phyloP scores from a whole-genome alignment of 1,284 basidiomycete species.

The Fistulina hepatica region DNA sequence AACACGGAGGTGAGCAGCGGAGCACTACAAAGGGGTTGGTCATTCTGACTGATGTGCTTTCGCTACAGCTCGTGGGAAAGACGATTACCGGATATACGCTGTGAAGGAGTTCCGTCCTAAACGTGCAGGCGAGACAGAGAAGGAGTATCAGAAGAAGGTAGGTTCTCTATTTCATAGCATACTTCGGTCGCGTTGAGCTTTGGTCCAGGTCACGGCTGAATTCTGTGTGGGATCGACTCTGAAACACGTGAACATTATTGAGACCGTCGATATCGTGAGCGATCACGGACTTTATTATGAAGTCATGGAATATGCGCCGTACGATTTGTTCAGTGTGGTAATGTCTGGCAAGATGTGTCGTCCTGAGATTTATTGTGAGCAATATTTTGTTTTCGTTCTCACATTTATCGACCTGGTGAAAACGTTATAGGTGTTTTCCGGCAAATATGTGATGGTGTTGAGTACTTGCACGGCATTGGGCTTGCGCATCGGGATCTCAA shows the following conservation, averaged over 20 bases:
- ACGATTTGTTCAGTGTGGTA: conserved; percentile 97
- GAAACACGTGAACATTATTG: conserved; percentile 95
- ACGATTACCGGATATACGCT: conserved; percentile 78
- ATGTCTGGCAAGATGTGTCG: conserved; percentile 99
- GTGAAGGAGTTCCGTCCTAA: conserved; percentile 97
- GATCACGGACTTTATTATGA: conserved; percentile 98
- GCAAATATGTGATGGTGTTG: conserved; percentile 96
- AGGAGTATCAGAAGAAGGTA: conserved; percentile 94
- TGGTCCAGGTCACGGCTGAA: conserved; percentile 73
- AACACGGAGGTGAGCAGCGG: no score
- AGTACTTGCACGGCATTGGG: conserved; percentile 95
- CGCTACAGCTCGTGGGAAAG: conserved; percentile 75
- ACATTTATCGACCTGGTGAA: no score
- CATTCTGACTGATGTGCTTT: no score
- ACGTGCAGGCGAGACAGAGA: conserved; percentile 78
- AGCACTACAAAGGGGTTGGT: no score
- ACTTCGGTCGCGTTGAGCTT: not conserved
- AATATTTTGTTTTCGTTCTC: no score
- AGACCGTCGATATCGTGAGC: conserved; percentile 96
- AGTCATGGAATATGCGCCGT: conserved; percentile 99
- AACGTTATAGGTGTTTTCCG: no score
- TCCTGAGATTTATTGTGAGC: conserved; percentile 95
- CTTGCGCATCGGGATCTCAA: conserved; percentile 98
- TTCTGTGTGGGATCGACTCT: conserved; percentile 96
- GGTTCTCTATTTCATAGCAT: not conserved